Evolutionary conservation across 2,329 filamentous ascomycete genomes (phyloP), one percentile per base, ranked within the genome.

Genomic region (Cercospora sp.): DNA sequence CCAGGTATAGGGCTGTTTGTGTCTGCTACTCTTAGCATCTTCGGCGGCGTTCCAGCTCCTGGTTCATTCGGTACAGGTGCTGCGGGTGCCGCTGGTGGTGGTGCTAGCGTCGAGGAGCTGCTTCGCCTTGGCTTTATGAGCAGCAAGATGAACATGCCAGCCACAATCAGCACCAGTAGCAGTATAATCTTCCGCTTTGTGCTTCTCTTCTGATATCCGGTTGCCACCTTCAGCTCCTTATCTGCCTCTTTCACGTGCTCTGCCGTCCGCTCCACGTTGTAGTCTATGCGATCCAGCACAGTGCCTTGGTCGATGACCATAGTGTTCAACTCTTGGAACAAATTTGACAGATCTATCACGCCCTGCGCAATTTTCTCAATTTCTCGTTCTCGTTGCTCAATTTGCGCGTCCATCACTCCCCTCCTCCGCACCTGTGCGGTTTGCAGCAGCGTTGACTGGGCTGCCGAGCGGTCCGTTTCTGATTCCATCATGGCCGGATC

Each of bases 351-450:
- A 78, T 98, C 94, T 76, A 99, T 98, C 80, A 99, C 98, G 67
- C 95, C 94, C 78, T 97, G 94, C 2, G 95, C 95, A 71, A 99
- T 99, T 74, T 97, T 94, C 77, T 96, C 96, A 75, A 99, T 99
- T 80, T 98, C 95, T 48, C 91, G 90, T 81, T 99, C 95, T 71
- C 95, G 91, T 79, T 98, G 95, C 69, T 90, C 87, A 74, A 99
- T 98, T 42, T 88, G 88, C 2, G 89, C 85, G 77, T 98, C 94
- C 76, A 96, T 93, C n/a, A 77, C 69, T 53, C 83, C 82, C 67
- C 89, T 90, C 67, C 89, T 87, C 31, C 87, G 85, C 75, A 80
- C 79, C 64, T 79, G 78, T 62, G 79, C 84, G 1, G 92, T 92
- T 74, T 93, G 91, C 77, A 94, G 90, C 1, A 98, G 86, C 0